Base-by-base conservation (phyloP, 2,329 filamentous ascomycete genomes). In the Hypoxylon sp. region DNA sequence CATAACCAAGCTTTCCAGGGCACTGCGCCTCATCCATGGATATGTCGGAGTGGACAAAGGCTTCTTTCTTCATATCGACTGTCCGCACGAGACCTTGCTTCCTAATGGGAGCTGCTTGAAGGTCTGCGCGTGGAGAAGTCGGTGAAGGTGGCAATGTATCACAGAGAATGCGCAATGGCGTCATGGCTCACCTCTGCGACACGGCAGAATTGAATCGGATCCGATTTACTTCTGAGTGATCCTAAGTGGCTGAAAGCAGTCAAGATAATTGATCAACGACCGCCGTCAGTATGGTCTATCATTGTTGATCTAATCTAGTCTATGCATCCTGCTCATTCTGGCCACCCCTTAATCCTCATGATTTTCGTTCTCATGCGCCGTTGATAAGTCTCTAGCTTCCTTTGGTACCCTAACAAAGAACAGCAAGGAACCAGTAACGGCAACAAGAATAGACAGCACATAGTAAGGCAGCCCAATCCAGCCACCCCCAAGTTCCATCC, bases 381-480 rank as follows among this genome's bases (percentile, higher is more conserved):
- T 13, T 2, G 64, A 31, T n/a, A 30, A 25, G 44, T 27, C 35
- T 40, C 37, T 54, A 20, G 25, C 40, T n/a, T 58, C 55, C 37
- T 69, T 67, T 4, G 74, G 74, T 49, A 76, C 66, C 60, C 68
- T 71, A 11, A 77, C 74, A 20, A 76, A 74, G 27, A 71, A 40
- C 6, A 76, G 57, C 20, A 76, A 40, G 7, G 57, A 61, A n/a
- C 57, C 63, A 8, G 68, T 60, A 13, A 66, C n/a, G 13, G 66
- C 64, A 13, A 74, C 57, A 2, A 78, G 60, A 10, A 66, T 57
- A 1, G 74, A 67, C 6, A 79, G 13, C 1, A 72, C 76, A 50
- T 71, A 72, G 64, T 78, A 79, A 4, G 77, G 77, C 22, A 79
- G 69, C 1, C 77, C 77, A 13, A 78, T 76, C 77, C 77, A 79